Conservation (phyloP, 2,329 filamentous ascomycete genomes). For the Fusarium transvaalense region DNA sequence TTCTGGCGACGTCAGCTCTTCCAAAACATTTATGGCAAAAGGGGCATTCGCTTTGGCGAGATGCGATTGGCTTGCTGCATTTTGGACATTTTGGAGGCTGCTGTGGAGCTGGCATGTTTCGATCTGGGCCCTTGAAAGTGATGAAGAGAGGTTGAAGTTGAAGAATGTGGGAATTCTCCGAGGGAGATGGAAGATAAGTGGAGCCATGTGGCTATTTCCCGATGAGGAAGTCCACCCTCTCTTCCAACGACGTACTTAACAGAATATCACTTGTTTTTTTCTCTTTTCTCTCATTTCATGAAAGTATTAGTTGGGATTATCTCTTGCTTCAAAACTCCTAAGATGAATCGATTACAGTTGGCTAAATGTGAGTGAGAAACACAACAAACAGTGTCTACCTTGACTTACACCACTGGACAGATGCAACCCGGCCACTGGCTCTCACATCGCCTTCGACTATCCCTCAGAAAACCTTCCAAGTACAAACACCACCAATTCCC, state of each 20-base stretch:
- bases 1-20: constrained; percentile 28
- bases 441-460: not conserved
- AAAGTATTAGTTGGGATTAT: fast-evolving
- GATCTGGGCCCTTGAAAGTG: not conserved
- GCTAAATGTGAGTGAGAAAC: constrained; percentile 6
- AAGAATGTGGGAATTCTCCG: constrained; percentile 36
- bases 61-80: not conserved
- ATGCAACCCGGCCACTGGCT: constrained; percentile 9
- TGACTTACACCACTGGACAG: constrained; percentile 23
- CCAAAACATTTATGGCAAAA: constrained; percentile 33
- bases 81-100: not conserved
- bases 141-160: not conserved
- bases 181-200: constrained; percentile 4
- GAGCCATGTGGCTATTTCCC: constrained; percentile 31
- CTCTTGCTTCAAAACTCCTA: fast-evolving
- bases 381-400: fast-evolving
- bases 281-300: not conserved
- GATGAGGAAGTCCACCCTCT: not conserved
- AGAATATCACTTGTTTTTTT: not conserved
- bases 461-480: not conserved
- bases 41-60: not conserved
- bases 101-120: not conserved
- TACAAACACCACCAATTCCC: not conserved
- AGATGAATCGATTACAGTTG: constrained; percentile 7
- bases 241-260: not conserved